phyloP scores from a whole-genome alignment of 495 filamentous ascomycete genomes.

The Tuber umbilicatum region DNA sequence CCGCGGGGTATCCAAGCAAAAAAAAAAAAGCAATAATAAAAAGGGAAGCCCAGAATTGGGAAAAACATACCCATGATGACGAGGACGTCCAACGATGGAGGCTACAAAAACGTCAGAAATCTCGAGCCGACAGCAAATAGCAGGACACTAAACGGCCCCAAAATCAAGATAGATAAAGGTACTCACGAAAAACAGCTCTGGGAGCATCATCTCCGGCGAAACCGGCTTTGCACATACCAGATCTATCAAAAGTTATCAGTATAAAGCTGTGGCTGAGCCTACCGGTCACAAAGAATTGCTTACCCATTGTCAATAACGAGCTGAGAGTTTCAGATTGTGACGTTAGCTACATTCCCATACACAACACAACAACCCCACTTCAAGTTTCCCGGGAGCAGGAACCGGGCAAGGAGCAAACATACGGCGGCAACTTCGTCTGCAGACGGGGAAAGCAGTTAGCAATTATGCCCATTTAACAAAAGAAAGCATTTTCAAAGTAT shows the following conservation, averaged over 20 bases:
- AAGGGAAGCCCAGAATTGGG: slow-evolving; percentile 18
- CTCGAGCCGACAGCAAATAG: slow-evolving; percentile 32
- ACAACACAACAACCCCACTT: slow-evolving; percentile 19
- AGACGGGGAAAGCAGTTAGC: slow-evolving; percentile 53
- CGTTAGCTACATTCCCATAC: slow-evolving; percentile 35
- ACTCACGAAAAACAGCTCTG: slow-evolving; percentile 99
- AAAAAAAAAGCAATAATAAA: slow-evolving; percentile 13
- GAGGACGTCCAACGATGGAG: slow-evolving; percentile 98
- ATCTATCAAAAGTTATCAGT: slow-evolving; percentile 53
- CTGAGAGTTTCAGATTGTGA: slow-evolving; percentile 27
- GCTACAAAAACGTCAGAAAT: slow-evolving; percentile 51
- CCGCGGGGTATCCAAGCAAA: slow-evolving; percentile 16
- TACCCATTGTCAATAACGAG: slow-evolving; percentile 99
- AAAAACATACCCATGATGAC: slow-evolving; percentile 91
- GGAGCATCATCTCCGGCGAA: slow-evolving; percentile 99
- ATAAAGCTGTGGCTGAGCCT: slow-evolving; percentile 4
- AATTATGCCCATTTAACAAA: slow-evolving; percentile 26
- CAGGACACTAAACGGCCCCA: slow-evolving; percentile 33
- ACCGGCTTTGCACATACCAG: slow-evolving; percentile 99
- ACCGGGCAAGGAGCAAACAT: slow-evolving; percentile 22
- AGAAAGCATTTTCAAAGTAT: slow-evolving; percentile 12
- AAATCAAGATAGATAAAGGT: slow-evolving; percentile 32
- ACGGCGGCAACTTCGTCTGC: slow-evolving; percentile 96
- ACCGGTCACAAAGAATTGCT: slow-evolving; percentile 44
- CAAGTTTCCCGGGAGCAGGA: slow-evolving; percentile 7